Base-by-base conservation (phyloP, 2,329 filamentous ascomycete genomes). In the Diplodia scrobiculata region DNA sequence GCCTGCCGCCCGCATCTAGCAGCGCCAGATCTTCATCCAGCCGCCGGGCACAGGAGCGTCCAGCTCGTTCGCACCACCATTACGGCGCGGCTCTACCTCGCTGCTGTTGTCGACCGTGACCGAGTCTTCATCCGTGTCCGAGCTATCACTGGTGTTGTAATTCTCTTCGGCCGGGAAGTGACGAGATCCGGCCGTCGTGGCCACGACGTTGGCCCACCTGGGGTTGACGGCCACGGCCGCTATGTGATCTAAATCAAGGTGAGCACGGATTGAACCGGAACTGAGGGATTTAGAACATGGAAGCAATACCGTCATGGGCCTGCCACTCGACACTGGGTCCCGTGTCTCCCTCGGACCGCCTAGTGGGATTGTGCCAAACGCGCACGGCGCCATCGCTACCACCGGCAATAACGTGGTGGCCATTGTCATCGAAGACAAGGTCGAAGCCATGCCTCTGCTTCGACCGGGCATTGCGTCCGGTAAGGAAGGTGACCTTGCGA, bases 371-470 rank as follows among this genome's bases (percentile, higher is more conserved):
- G 19, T 67, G 68, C 77, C 77, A 79, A 7, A 77, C 76, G 66
- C 83, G 77, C 65, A 85, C 77, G 19, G 70, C 71, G 0, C 87
- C 86, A 76, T 89, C 86, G 0, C 74, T 80, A 0, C 85, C 86
- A 10, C 87, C 87, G 53, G 78, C 81, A 85, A 85, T 88, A 21
- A 89, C 74, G 70, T 87, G 84, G 70, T 83, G 79, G 9, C 78
- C 76, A 1, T 66, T 21, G 0, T 54, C 65, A 21, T 70, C 68
- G 41, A 70, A 68, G 68, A 79, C 77, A 5, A 88, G 70, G 72
- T 87, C 84, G 32, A 87, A 79, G 2, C 82, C 81, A 66, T 88
- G 72, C n/a, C 81, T 79, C 74, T 88, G 85, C 58, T 83, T 84
- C 1, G 84, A 86, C 7, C 74, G 41, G 6, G 80, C 81, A 3